phyloP scores from a whole-genome alignment of 2,329 filamentous ascomycete genomes.

The Fusarium nanum region DNA sequence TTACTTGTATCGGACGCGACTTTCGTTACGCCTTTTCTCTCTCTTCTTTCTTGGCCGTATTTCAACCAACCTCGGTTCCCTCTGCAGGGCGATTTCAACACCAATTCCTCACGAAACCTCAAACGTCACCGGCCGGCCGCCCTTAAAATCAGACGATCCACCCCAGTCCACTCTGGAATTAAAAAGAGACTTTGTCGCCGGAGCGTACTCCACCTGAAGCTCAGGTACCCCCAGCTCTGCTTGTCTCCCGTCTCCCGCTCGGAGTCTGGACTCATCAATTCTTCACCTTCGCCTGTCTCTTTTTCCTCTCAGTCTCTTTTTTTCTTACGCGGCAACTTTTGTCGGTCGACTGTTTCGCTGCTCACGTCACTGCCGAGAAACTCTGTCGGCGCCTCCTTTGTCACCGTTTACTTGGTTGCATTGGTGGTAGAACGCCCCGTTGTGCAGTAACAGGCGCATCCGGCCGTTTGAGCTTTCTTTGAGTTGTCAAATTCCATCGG shows the following conservation, averaged over 20 bases:
- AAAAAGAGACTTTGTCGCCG: slow-evolving; percentile 29
- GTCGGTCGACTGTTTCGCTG: slow-evolving; percentile 3
- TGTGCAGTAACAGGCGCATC: slow-evolving; percentile 16
- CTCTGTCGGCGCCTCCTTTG: slow-evolving; percentile 17
- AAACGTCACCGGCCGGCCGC: slow-evolving; percentile 38
- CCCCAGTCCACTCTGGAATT: slow-evolving; percentile 33
- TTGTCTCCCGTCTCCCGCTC: not conserved
- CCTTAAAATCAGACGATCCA: slow-evolving; percentile 42
- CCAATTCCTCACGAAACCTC: slow-evolving; percentile 37
- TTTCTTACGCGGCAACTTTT: not conserved
- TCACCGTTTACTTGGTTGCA: slow-evolving; percentile 33
- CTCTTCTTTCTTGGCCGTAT: slow-evolving; percentile 8
- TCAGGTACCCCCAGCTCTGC: slow-evolving; percentile 18
- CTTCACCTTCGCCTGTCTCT: slow-evolving; percentile 14
- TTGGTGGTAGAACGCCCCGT: slow-evolving; percentile 29
- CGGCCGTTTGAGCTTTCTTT: slow-evolving; percentile 28
- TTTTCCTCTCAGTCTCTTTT: not conserved
- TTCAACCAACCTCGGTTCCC: slow-evolving; percentile 27
- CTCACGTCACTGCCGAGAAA: slow-evolving; percentile 26
- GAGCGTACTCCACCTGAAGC: slow-evolving; percentile 33
- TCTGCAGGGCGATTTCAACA: slow-evolving; percentile 15
- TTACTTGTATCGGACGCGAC: slow-evolving; percentile 30
- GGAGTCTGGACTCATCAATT: slow-evolving; percentile 22
- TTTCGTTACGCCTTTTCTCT: slow-evolving; percentile 24
- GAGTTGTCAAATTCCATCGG: slow-evolving; percentile 29